Base-by-base conservation (phyloP, 352 stramenopile species). In the Paralagenidium karlingii region DNA sequence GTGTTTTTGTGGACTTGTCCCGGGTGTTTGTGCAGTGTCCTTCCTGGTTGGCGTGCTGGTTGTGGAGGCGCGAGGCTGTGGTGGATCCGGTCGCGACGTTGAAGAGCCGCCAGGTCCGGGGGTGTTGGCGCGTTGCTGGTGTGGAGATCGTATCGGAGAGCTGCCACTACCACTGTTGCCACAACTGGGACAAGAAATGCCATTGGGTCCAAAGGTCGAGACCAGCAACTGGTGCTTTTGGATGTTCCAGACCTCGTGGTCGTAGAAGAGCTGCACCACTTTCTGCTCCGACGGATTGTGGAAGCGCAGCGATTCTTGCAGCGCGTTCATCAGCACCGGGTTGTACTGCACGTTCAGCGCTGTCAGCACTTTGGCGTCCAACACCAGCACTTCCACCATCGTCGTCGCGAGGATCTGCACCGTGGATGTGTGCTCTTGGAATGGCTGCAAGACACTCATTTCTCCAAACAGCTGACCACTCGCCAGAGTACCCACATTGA, bases 271-370 rank as follows among this genome's bases (percentile, higher is more conserved):
- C 40, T 85, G 71, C 15, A 70, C 40, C 39, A 85, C 67, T 47
- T 85, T 85, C 26, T 82, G 71, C 41, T 81, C 63, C 21, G 71
- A 66, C 9, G 71, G 71, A 47, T 85, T 85, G 60, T 85, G 71
- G 53, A 82, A 85, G 15, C 82, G 55, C 27, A 85, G 53, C 38
- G 71, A 85, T 27, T 73, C 67, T 48, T 85, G 71, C 29, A 85
- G 50, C 30, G 71, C 66, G 41, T 85, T 85, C 71, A 85, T 82
- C 9, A 66, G 69, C 34, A 68, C 61, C 40, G 63, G 80, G 50
- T 77, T 55, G 39, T 78, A 85, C 60, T 85, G 70, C 30, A 85
- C 53, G 15, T 63, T 57, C 8, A 85, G 57, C 47, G 58, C 43
- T 21, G 61, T 60, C 12, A 85, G 44, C 18, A 76, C 63, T 28